Conservation (phyloP, 1,284 basidiomycete genomes). For the Cutaneotrichosporon dermatis region DNA sequence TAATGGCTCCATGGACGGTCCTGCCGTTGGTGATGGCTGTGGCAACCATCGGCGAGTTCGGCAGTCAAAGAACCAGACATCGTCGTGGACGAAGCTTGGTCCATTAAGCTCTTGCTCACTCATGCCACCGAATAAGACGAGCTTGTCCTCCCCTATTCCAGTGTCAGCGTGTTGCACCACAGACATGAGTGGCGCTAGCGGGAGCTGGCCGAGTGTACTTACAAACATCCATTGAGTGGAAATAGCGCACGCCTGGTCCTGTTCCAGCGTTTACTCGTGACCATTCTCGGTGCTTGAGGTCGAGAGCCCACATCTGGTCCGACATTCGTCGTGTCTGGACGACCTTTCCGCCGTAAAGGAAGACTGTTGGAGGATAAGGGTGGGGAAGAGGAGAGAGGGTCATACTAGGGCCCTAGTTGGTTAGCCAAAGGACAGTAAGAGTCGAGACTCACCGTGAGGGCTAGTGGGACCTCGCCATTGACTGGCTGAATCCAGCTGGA, state of each 20-base stretch:
- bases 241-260: conserved; percentile 70
- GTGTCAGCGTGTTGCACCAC: background rate
- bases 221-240: conserved; percentile 86
- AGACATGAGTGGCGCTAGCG: background rate
- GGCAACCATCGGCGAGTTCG: conserved; percentile 64
- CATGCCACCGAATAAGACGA: conserved; percentile 92
- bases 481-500: conserved; percentile 79
- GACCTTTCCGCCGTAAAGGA: conserved; percentile 70
- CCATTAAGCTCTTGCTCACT: conserved; percentile 53
- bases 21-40: conserved; percentile 21
- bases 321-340: conserved; percentile 82
- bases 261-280: conserved; percentile 58
- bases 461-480: conserved; percentile 77
- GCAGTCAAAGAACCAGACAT: conserved; percentile 79
- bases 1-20: conserved; percentile 10
- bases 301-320: conserved; percentile 79
- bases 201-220: conserved; percentile 38
- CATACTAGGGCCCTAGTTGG: conserved; percentile 37
- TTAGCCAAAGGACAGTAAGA: background rate
- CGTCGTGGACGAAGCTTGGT: conserved; percentile 64
- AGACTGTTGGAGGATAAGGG: conserved; percentile 37
- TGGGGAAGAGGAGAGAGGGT: conserved; percentile 39
- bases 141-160: conserved; percentile 68
- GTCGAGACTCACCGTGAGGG: conserved; percentile 64
- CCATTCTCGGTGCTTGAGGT: conserved; percentile 74